These are phyloP conservation scores for Deuterostichococcus epilithicus DNA, from an alignment of 139 green algal genomes.

Conservation along the genomic window DNA sequence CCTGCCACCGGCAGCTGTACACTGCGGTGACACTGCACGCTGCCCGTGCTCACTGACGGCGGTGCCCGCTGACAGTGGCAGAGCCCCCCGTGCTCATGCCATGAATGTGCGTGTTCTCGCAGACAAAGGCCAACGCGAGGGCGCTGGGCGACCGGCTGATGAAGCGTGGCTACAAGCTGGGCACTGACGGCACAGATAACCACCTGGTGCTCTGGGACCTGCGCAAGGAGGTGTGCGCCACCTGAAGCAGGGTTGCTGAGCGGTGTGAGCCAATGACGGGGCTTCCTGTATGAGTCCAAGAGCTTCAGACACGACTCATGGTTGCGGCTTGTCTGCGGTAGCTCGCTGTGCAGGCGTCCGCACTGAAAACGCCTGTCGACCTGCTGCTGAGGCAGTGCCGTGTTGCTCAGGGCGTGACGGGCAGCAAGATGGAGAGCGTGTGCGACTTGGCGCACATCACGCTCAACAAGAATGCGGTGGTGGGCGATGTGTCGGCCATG, in stretches of 20 bases:
- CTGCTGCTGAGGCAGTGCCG: neutral
- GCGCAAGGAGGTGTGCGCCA: constrained; percentile 41
- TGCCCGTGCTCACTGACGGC: too few species aligned
- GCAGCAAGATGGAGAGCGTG: constrained; percentile 80
- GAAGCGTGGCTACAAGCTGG: constrained; percentile 69
- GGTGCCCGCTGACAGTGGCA: too few species aligned
- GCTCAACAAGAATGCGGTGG: constrained; percentile 90
- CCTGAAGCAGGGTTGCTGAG: neutral
- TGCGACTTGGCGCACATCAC: constrained; percentile 87
- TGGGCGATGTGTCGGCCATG: constrained; percentile 76
- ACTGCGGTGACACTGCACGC: too few species aligned
- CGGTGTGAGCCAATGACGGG: neutral
- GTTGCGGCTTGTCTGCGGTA: too few species aligned
- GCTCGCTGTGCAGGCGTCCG: neutral
- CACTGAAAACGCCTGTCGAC: neutral
- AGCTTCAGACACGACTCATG: too few species aligned
- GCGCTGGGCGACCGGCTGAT: constrained; percentile 62
- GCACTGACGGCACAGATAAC: constrained; percentile 85
- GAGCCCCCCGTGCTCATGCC: too few species aligned
- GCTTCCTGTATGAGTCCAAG: neutral
- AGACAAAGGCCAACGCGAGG: constrained; percentile 70
- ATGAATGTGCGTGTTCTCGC: neutral
- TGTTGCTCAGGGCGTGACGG: constrained; percentile 58
- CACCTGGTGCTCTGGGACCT: constrained; percentile 88
- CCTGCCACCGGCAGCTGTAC: too few species aligned